Conservation (phyloP, 345 rosid species). For the Populus ilicifolia region DNA sequence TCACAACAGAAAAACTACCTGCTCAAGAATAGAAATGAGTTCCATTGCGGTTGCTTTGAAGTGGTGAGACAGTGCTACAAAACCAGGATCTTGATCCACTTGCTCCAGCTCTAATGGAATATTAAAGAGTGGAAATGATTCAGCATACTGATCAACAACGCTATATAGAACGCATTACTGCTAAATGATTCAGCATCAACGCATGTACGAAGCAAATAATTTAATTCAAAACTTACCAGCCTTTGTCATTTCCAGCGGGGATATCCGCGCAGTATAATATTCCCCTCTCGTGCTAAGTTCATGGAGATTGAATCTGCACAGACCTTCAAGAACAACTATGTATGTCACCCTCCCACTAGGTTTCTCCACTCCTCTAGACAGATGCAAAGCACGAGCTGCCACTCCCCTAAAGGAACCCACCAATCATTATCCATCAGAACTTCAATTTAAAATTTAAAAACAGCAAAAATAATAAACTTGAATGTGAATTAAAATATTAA, state of each 20-base stretch:
- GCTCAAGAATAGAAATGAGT: slow-evolving; percentile 95
- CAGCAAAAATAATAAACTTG: not conserved
- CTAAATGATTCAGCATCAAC: not conserved
- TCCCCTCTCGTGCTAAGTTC: slow-evolving; percentile 90
- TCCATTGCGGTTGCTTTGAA: slow-evolving; percentile 96
- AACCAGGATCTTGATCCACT: slow-evolving; percentile 92
- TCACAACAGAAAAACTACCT: slow-evolving; percentile 39
- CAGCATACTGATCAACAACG: slow-evolving; percentile 8
- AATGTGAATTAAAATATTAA: slow-evolving; percentile 16
- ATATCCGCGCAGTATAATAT: slow-evolving; percentile 78
- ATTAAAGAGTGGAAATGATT: slow-evolving; percentile 16
- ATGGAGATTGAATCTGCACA: slow-evolving; percentile 89
- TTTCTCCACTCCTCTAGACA: slow-evolving; percentile 98
- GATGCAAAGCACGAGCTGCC: slow-evolving; percentile 95
- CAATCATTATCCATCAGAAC: not conserved
- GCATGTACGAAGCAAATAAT: not conserved
- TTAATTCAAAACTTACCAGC: slow-evolving; percentile 45
- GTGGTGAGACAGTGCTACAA: slow-evolving; percentile 74
- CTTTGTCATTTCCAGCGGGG: slow-evolving; percentile 88
- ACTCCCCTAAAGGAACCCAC: slow-evolving; percentile 60
- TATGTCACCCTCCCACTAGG: slow-evolving; percentile 99
- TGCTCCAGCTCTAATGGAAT: slow-evolving; percentile 74
- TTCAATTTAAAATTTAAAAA: slow-evolving; percentile 1
- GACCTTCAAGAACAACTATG: slow-evolving; percentile 95
- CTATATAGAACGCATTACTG: not conserved